Base-by-base conservation (phyloP, 2,329 filamentous ascomycete species). In the Aspergillus fumigatiaffinis region DNA sequence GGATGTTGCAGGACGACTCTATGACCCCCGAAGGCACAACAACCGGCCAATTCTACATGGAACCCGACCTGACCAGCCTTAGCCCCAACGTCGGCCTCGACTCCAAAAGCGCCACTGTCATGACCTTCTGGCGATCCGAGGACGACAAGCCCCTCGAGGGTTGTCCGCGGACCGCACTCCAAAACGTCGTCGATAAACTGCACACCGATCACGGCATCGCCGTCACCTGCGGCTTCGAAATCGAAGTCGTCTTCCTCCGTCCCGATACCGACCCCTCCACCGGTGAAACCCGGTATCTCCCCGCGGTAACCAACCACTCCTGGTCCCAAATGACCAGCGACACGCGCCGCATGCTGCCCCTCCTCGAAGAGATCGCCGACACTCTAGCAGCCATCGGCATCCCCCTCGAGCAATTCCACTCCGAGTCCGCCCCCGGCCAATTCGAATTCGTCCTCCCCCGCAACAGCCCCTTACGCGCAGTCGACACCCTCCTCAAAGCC, bases 151-250 rank as follows among this genome's bases (percentile, higher is more conserved):
- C 74, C 0, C 76, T 85, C 1, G 59, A 71, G 9, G 73, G 86
- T 0, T 95, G 90, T 64, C 90, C 91, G 0, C 82, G 90, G 54
- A 78, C 84, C 46, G 70, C 87, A 55, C 76, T 95, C 54, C 76
- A 84, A 54, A 77, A 73, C 3, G 77, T 86, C 0, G 68, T 87
- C 1, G 75, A 80, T 0, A 73, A 75, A 5, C 82, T 88, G 0
- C 74, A 80, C 10, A 64, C 73, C 1, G 76, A 83, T 5, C 73
- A 79, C 41, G 78, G 79, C 1, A 77, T 91, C 2, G 73, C 79
- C 3, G 84, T 92, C 50, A 77, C 87, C 0, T 73, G 91, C 17
- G 91, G 91, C 0, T 95, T 94, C 63, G 91, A 96, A 71, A 85
- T 95, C 44, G 91, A 95, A 72, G 84, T 94, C 9, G 80, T 90